These are phyloP conservation scores for Chamaecyparis obtusa DNA, from an alignment of 75 land plant genomes.

Conservation along the genomic window DNA sequence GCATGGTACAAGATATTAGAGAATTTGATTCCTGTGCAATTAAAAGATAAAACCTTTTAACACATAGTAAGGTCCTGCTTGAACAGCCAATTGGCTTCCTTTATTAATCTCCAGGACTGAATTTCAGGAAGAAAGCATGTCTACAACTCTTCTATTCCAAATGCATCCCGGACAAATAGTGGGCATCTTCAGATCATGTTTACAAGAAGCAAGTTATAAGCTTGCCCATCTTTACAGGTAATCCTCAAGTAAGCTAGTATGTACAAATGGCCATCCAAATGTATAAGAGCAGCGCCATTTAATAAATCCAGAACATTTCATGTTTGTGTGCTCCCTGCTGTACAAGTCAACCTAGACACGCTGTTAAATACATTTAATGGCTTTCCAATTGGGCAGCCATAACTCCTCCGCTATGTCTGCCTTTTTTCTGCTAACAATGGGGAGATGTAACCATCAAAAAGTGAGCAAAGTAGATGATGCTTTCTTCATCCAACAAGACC, in stretches of 20 bases:
- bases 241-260: constrained; percentile 7
- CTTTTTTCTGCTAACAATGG: constrained; percentile 13
- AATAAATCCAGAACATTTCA: not conserved
- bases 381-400: not conserved
- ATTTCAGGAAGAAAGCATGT: not conserved
- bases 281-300: not conserved
- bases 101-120: not conserved
- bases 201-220: not conserved
- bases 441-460: constrained; percentile 4
- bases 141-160: not conserved
- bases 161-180: not conserved
- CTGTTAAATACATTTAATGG: constrained; percentile 5
- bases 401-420: constrained; percentile 1
- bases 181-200: constrained; percentile 11
- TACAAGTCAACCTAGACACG: constrained; percentile 5
- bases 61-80: not conserved
- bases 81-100: not conserved
- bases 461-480: not conserved
- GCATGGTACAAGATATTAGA: not conserved
- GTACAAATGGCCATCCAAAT: not conserved
- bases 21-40: not conserved
- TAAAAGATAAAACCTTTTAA: not conserved
- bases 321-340: not conserved
- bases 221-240: constrained; percentile 11
- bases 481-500: constrained; percentile 2